These are phyloP conservation scores for Mycena metata DNA, from an alignment of 768 basidiomycete species.

Conservation along the genomic window DNA sequence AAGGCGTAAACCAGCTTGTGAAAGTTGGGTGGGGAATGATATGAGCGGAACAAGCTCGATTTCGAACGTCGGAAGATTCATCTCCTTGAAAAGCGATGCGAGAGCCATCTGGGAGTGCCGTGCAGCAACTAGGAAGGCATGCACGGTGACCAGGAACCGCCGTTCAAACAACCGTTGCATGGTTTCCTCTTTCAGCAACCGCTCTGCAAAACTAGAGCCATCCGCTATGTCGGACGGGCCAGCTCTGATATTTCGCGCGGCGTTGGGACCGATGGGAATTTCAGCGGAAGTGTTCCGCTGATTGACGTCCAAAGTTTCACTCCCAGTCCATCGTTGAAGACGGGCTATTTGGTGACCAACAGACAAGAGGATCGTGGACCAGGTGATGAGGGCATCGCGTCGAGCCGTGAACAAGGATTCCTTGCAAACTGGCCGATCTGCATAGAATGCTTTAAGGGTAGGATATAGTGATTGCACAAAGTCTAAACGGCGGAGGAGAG, in stretches of 20 bases:
- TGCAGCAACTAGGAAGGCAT: conserved; percentile 86
- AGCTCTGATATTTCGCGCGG: conserved; percentile 46
- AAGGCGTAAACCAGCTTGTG: conserved; percentile 90
- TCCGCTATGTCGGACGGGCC: conserved; percentile 66
- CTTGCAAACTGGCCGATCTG: conserved; percentile 81
- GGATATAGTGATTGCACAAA: conserved; percentile 91
- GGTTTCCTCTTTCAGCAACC: conserved; percentile 95
- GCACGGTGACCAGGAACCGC: conserved; percentile 88
- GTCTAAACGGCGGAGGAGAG: conserved; percentile 81
- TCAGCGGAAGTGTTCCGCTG: conserved; percentile 81
- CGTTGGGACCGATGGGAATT: conserved; percentile 54
- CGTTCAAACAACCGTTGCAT: conserved; percentile 95
- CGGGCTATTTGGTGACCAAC: conserved; percentile 85
- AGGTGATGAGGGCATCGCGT: conserved; percentile 90
- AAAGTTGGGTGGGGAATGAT: conserved; percentile 95
- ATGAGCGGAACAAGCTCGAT: conserved; percentile 91
- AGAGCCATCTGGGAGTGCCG: conserved; percentile 90
- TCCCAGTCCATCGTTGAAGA: conserved; percentile 94
- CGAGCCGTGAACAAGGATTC: conserved; percentile 81
- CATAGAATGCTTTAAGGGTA: conserved; percentile 80
- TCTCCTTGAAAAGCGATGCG: conserved; percentile 79
- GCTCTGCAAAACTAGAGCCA: conserved; percentile 91
- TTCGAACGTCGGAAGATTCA: conserved; percentile 94
- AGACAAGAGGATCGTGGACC: conserved; percentile 90
- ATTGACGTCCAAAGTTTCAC: conserved; percentile 89